phyloP scores from a whole-genome alignment of 2,329 filamentous ascomycete genomes.

The Hypomyces rosellus region DNA sequence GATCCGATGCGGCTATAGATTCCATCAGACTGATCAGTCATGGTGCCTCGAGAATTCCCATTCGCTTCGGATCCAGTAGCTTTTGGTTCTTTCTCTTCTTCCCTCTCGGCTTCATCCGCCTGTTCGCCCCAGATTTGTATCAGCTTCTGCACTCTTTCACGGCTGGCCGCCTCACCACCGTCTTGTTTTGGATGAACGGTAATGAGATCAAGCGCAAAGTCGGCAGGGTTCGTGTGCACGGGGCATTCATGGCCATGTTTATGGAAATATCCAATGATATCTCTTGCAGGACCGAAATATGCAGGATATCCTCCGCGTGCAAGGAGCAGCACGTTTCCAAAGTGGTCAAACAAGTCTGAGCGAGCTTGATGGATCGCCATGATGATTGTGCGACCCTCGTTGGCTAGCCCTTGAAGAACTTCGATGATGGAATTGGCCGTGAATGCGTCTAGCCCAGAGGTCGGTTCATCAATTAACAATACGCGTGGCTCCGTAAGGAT shows the following conservation, averaged over 20 bases:
- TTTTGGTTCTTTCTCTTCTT: conserved; percentile 4
- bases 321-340: conserved; percentile 65
- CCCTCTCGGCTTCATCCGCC: conserved; percentile 3
- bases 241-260: conserved; percentile 58
- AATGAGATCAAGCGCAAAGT: conserved; percentile 71
- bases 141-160: conserved; percentile 54
- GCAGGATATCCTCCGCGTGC: conserved; percentile 63
- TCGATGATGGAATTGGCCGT: conserved; percentile 72
- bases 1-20: too few species aligned
- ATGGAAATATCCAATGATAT: conserved; percentile 62
- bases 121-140: conserved; percentile 50
- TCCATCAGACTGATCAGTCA: too few species aligned
- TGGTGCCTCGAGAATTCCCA: too few species aligned
- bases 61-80: background rate
- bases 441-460: conserved; percentile 70
- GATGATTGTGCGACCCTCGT: conserved; percentile 67
- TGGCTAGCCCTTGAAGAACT: conserved; percentile 62
- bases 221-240: conserved; percentile 65
- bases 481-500: conserved; percentile 69
- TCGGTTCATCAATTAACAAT: conserved; percentile 68
- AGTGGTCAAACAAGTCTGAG: conserved; percentile 64
- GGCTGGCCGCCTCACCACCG: conserved; percentile 53
- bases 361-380: conserved; percentile 74
- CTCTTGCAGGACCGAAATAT: conserved; percentile 56
- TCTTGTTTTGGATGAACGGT: conserved; percentile 67